These are phyloP conservation scores for Xerocomus potaroensis DNA, from an alignment of 768 basidiomycete genomes.

Conservation along the genomic window DNA sequence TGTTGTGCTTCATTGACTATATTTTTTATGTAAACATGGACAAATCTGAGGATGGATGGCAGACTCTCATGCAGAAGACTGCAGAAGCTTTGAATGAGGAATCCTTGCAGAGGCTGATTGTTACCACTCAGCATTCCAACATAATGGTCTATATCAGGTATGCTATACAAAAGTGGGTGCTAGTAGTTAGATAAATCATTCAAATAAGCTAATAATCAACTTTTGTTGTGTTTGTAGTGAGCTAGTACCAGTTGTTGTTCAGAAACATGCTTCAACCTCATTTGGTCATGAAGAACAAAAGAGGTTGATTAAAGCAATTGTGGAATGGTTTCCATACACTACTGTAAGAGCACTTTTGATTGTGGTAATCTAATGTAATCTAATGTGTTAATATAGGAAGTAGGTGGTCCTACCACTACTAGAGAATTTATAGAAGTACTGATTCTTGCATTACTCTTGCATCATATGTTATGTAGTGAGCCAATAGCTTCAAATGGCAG, in stretches of 20 bases:
- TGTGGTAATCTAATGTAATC: background rate
- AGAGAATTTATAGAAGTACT: background rate
- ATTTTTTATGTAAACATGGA: background rate
- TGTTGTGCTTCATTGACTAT: no score
- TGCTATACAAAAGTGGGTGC: background rate
- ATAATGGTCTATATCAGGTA: background rate
- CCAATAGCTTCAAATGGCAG: no score
- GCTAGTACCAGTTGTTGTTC: background rate
- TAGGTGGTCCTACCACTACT: background rate
- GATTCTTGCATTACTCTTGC: background rate
- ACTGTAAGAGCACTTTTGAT: no score
- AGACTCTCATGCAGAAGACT: background rate
- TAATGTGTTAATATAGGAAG: background rate
- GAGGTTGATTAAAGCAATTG: background rate
- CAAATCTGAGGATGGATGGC: background rate
- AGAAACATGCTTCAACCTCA: background rate
- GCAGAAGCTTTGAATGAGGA: background rate
- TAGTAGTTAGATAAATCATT: background rate
- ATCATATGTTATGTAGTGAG: no score
- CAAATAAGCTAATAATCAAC: background rate
- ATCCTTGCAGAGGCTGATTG: background rate
- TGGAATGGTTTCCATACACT: background rate
- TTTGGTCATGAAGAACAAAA: background rate
- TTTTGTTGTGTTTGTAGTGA: background rate
- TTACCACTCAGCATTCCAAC: background rate